Percentiles rank a stretch among this genome's conserved stretches.
Evolutionary conservation across 306 rosid species (phyloP).

Genomic region (Cyclanthera cordifolia): DNA sequence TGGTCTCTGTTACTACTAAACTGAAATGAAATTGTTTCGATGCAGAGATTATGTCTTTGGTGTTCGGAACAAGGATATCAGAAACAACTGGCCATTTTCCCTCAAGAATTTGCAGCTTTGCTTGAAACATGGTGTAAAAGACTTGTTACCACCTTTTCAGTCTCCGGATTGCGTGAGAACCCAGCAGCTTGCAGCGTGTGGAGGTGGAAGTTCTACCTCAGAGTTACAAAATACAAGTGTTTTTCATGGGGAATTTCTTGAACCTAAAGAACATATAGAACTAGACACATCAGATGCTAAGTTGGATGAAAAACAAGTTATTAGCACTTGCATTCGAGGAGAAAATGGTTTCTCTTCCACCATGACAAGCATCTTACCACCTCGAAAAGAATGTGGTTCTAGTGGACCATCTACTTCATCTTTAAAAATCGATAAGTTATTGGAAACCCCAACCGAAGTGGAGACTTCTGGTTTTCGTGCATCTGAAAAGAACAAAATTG

Average conservation of each 20-base stretch:
- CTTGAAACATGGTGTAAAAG: constrained; percentile 41
- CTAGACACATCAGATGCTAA: constrained; percentile 14
- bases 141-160: constrained; percentile 47
- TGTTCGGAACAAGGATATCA: constrained; percentile 39
- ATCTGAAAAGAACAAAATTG: constrained; percentile 22
- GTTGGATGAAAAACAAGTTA: constrained; percentile 20
- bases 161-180: constrained; percentile 23
- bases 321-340: constrained; percentile 23
- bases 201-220: constrained; percentile 18
- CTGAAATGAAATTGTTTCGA: constrained; percentile 9
- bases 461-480: constrained; percentile 14
- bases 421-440: constrained; percentile 18
- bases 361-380: constrained; percentile 26
- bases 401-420: constrained; percentile 24
- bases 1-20: background rate
- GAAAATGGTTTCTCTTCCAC: constrained; percentile 38
- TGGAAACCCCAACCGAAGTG: constrained; percentile 25
- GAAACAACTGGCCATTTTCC: constrained; percentile 50
- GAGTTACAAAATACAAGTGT: constrained; percentile 15
- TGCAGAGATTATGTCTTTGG: constrained; percentile 49
- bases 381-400: constrained; percentile 30
- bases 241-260: constrained; percentile 19
- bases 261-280: constrained; percentile 18
- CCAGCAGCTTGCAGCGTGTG: constrained; percentile 15
- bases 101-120: constrained; percentile 39